These are phyloP conservation scores for Aphanomyces stellatus DNA, from an alignment of 352 stramenopile genomes.

Conservation along the genomic window DNA sequence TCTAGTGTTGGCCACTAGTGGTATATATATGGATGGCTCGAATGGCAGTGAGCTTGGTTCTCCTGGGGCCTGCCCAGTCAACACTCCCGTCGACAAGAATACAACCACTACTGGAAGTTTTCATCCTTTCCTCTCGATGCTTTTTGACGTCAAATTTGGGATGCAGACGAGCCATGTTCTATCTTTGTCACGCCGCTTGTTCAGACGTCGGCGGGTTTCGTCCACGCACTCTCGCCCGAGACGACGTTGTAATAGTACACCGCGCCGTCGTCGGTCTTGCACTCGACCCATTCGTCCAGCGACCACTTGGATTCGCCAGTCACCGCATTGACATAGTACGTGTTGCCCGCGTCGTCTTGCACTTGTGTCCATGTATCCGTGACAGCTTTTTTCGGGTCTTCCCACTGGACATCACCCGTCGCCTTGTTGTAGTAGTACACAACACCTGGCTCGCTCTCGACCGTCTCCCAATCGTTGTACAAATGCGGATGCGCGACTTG, in stretches of 20 bases:
- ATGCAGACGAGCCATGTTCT: too few relatives aligned
- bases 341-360: constrained; percentile 47
- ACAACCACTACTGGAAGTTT: too few relatives aligned
- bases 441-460: constrained; percentile 27
- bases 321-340: constrained; percentile 68
- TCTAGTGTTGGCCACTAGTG: too few relatives aligned
- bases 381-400: constrained; percentile 25
- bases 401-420: constrained; percentile 62
- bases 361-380: constrained; percentile 40
- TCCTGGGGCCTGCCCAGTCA: too few relatives aligned
- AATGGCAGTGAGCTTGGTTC: too few relatives aligned
- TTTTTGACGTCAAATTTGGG: too few relatives aligned
- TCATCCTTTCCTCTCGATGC: too few relatives aligned
- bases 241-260: constrained; percentile 68
- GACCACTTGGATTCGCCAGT: constrained; percentile 67
- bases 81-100: too few relatives aligned
- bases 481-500: background rate
- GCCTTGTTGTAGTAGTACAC: constrained; percentile 64
- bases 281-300: constrained; percentile 42
- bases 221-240: constrained; percentile 61
- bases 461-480: constrained; percentile 10
- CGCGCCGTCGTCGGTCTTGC: constrained; percentile 50
- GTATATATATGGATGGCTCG: too few relatives aligned
- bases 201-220: too few relatives aligned
- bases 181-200: too few relatives aligned